Conservation (phyloP, 225 moss, liverwort and hornwort genomes). For the Sphagnum contortum region DNA sequence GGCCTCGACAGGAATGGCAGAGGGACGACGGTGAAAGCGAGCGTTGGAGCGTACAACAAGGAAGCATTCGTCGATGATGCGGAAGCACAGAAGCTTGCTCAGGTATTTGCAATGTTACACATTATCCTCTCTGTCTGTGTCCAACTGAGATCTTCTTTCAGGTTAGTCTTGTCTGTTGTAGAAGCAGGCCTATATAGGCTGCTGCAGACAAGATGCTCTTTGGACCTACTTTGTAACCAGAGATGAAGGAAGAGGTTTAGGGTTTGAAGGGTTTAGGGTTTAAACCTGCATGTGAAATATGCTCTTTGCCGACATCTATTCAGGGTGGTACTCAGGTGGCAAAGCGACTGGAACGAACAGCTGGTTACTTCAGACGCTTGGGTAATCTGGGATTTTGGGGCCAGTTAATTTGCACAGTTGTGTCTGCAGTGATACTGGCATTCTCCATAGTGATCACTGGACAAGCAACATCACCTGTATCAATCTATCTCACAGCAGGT, state of each 20-base stretch:
- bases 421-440: slow-evolving; percentile 83
- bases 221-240: too few species aligned
- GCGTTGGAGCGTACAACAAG: slow-evolving; percentile 37
- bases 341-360: slow-evolving; percentile 88
- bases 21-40: slow-evolving; percentile 18
- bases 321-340: slow-evolving; percentile 43
- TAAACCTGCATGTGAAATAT: too few species aligned
- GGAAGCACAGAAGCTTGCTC: slow-evolving; percentile 37
- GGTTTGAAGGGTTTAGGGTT: too few species aligned
- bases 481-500: slow-evolving; percentile 77
- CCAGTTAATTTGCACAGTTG: slow-evolving; percentile 75
- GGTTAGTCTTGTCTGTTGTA: too few species aligned
- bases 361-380: slow-evolving; percentile 80
- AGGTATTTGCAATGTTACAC: slow-evolving; percentile 11
- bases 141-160: too few species aligned
- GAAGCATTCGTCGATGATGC: slow-evolving; percentile 36
- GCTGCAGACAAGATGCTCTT: too few species aligned
- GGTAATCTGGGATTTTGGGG: slow-evolving; percentile 95
- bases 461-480: slow-evolving; percentile 85
- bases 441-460: slow-evolving; percentile 79
- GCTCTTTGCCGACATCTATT: too few species aligned
- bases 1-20: background rate
- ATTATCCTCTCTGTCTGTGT: too few species aligned
- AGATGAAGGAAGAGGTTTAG: too few species aligned
- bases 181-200: too few species aligned